Conservation (phyloP, 495 filamentous ascomycete genomes). For the Aspergillus sclerotioniger region DNA sequence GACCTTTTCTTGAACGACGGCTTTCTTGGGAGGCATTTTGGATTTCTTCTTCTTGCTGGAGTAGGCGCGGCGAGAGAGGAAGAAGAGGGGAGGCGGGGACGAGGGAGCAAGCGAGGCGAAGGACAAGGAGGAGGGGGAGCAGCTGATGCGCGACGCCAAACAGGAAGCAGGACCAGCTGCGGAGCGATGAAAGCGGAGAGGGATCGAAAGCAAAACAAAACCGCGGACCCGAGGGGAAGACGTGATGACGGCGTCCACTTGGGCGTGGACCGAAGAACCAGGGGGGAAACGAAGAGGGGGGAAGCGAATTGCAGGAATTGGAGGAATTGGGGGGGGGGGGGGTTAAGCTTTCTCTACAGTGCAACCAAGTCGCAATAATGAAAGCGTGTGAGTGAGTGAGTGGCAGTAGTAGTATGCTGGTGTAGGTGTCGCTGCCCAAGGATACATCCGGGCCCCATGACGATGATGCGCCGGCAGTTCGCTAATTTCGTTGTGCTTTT, state of each 20-base stretch:
- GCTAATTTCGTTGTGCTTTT: slow-evolving; percentile 4
- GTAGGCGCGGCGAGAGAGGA: slow-evolving; percentile 39
- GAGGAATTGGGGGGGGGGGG: too few relatives aligned
- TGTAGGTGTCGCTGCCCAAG: too few relatives aligned
- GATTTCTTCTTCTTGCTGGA: slow-evolving; percentile 43
- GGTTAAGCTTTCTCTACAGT: neutral
- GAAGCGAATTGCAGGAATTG: too few relatives aligned
- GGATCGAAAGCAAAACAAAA: slow-evolving; percentile 37
- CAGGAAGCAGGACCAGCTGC: slow-evolving; percentile 54
- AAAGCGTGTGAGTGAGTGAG: neutral
- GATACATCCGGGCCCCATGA: neutral
- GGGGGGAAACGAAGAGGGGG: slow-evolving; percentile 11
- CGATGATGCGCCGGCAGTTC: slow-evolving; percentile 1
- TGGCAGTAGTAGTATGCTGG: too few relatives aligned
- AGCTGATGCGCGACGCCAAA: slow-evolving; percentile 27
- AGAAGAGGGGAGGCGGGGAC: slow-evolving; percentile 16
- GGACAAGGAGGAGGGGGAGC: slow-evolving; percentile 27
- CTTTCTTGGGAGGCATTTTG: slow-evolving; percentile 55
- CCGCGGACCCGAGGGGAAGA: slow-evolving; percentile 30
- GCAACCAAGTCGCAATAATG: neutral
- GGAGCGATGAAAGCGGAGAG: slow-evolving; percentile 35
- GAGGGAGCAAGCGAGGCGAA: slow-evolving; percentile 26
- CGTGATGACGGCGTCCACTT: slow-evolving; percentile 43
- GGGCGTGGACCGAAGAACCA: slow-evolving; percentile 24
- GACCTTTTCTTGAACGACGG: slow-evolving; percentile 54